phyloP scores from a whole-genome alignment of 2,329 filamentous ascomycete genomes.

The Blumeriella jaapii region DNA sequence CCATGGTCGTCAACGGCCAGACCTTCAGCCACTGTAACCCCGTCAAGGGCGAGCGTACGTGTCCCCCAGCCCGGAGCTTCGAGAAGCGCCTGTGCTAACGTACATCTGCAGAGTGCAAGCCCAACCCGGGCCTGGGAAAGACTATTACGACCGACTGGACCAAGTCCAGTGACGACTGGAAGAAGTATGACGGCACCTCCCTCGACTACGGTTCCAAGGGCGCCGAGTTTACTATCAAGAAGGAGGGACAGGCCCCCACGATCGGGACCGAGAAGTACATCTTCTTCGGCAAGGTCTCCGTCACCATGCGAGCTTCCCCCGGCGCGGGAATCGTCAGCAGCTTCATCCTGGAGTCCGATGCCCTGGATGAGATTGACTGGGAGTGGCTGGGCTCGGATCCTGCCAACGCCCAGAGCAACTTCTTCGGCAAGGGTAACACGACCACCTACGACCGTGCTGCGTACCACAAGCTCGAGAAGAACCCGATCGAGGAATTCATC shows the following conservation, averaged over 20 bases:
- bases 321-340: constrained; percentile 39
- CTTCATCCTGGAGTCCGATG: constrained; percentile 39
- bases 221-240: constrained; percentile 38
- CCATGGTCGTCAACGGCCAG: constrained; percentile 29
- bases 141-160: constrained; percentile 34
- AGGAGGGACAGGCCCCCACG: constrained; percentile 36
- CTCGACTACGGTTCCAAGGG: constrained; percentile 31
- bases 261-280: constrained; percentile 37
- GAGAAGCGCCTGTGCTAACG: constrained; percentile 13
- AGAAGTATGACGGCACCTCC: constrained; percentile 36
- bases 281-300: constrained; percentile 39
- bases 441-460: constrained; percentile 37
- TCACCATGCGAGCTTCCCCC: constrained; percentile 35
- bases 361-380: constrained; percentile 43
- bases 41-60: constrained; percentile 28
- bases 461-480: constrained; percentile 28
- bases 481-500: constrained; percentile 36
- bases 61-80: neutral
- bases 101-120: constrained; percentile 28
- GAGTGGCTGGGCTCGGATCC: constrained; percentile 29
- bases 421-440: constrained; percentile 43
- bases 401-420: constrained; percentile 36
- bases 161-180: constrained; percentile 39
- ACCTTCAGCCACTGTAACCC: constrained; percentile 36
- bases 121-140: constrained; percentile 32